Conservation (phyloP, 768 basidiomycete genomes). For the Chalciporus piperatus region DNA sequence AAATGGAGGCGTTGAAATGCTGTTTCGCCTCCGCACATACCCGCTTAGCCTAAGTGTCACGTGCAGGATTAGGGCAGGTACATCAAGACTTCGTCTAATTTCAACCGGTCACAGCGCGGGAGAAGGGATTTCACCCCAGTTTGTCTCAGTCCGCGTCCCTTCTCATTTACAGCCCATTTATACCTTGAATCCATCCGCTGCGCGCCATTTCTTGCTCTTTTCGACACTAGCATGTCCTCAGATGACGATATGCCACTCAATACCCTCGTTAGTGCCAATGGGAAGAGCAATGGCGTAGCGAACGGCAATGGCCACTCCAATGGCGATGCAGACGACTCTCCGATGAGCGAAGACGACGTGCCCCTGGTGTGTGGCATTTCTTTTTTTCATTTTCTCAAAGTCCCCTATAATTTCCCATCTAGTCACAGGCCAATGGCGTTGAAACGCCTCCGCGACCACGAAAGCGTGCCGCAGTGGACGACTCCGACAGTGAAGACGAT, state of each 20-base stretch:
- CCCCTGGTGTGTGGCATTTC: conserved; percentile 55
- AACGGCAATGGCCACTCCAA: conserved; percentile 44
- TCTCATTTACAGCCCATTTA: conserved; percentile 11
- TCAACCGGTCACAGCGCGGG: conserved; percentile 18
- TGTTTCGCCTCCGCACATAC: neutral
- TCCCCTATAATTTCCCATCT: conserved; percentile 26
- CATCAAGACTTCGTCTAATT: conserved; percentile 43
- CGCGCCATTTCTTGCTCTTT: conserved; percentile 8
- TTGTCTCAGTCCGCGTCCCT: conserved; percentile 30
- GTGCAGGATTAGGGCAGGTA: conserved; percentile 56
- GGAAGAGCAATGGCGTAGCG: conserved; percentile 43
- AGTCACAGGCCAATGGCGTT: conserved; percentile 56
- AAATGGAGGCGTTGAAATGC: neutral
- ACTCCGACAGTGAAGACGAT: conserved; percentile 58
- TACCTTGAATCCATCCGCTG: neutral
- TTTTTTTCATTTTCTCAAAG: neutral
- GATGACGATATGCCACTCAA: conserved; percentile 58
- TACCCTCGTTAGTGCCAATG: conserved; percentile 35
- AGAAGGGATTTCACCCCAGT: conserved; percentile 28
- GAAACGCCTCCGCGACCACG: conserved; percentile 35
- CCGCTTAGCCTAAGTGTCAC: conserved; percentile 16
- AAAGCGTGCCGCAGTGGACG: conserved; percentile 58
- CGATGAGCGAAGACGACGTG: conserved; percentile 69
- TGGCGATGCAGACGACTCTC: conserved; percentile 39
- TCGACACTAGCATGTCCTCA: conserved; percentile 48